phyloP scores from a whole-genome alignment of 1,284 basidiomycete genomes.

The Xerocomus amazonicus region DNA sequence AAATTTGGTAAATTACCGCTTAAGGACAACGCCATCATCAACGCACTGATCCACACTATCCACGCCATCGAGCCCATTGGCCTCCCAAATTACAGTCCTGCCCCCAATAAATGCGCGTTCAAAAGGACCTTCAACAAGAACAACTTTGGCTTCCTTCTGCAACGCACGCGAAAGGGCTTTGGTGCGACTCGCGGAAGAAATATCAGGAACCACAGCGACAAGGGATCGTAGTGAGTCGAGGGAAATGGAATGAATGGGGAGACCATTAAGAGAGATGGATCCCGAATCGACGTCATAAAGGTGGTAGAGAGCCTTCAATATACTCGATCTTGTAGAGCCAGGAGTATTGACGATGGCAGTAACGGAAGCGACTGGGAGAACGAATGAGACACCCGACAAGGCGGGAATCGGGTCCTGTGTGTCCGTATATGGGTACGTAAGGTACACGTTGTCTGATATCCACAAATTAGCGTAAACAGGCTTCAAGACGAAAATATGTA shows the following conservation, averaged over 20 bases:
- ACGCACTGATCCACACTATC: conserved; percentile 54
- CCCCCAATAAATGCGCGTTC: conserved; percentile 69
- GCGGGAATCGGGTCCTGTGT: conserved; percentile 59
- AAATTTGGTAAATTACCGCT: conserved; percentile 1
- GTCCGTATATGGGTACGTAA: conserved; percentile 78
- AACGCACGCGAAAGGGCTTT: conserved; percentile 86
- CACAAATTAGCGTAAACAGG: conserved; percentile 3
- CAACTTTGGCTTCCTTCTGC: conserved; percentile 79
- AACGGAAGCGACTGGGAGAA: conserved; percentile 73
- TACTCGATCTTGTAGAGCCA: conserved; percentile 79
- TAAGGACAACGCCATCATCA: neutral
- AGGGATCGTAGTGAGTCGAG: conserved; percentile 74
- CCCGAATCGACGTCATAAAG: conserved; percentile 85
- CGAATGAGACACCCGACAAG: conserved; percentile 78
- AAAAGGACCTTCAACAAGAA: conserved; percentile 76
- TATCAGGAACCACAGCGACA: conserved; percentile 82
- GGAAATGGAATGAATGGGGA: conserved; percentile 83
- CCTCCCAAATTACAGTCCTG: conserved; percentile 74
- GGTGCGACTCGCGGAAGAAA: conserved; percentile 80
- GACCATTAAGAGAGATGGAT: conserved; percentile 75
- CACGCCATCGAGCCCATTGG: conserved; percentile 42
- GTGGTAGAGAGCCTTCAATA: conserved; percentile 79
- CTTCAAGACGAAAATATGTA: conserved; percentile 29
- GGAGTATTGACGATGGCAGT: conserved; percentile 83
- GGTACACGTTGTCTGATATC: conserved; percentile 66